Conservation (phyloP, 2,329 filamentous ascomycete genomes). For the Pseudopyrenochaeta lycopersici region DNA sequence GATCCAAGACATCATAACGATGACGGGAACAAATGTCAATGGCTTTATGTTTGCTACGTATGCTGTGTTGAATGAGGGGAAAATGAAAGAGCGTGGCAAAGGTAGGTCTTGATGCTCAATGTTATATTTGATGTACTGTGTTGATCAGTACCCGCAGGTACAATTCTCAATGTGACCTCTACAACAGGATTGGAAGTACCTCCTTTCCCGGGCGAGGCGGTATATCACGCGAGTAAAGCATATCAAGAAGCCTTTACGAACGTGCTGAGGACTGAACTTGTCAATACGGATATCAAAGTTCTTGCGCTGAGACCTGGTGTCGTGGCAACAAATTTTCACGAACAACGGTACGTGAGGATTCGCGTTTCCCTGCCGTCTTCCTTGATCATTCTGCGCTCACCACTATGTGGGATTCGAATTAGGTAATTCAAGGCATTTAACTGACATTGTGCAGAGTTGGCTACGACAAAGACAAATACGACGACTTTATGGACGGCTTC, state of each 20-base stretch:
- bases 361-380: not conserved
- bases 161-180: conserved; percentile 60
- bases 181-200: conserved; percentile 59
- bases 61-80: conserved; percentile 54
- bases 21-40: conserved; percentile 60
- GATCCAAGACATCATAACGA: conserved; percentile 54
- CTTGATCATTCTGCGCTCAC: not conserved
- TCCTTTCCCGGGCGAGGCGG: conserved; percentile 59
- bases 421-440: not conserved
- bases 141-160: conserved; percentile 18
- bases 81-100: conserved; percentile 50
- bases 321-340: conserved; percentile 61
- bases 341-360: conserved; percentile 38
- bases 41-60: conserved; percentile 59
- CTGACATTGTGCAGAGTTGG: conserved; percentile 40
- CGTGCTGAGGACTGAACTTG: conserved; percentile 58
- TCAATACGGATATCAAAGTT: conserved; percentile 58
- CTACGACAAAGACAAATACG: conserved; percentile 53
- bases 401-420: not conserved
- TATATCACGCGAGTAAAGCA: conserved; percentile 60
- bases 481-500: conserved; percentile 57
- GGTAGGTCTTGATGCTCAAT: conserved; percentile 32
- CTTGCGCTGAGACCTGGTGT: conserved; percentile 57
- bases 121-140: not conserved
- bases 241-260: conserved; percentile 61